Evolutionary conservation across 305 asterid genomes (phyloP).

Genomic region (Ajuga reptans): DNA sequence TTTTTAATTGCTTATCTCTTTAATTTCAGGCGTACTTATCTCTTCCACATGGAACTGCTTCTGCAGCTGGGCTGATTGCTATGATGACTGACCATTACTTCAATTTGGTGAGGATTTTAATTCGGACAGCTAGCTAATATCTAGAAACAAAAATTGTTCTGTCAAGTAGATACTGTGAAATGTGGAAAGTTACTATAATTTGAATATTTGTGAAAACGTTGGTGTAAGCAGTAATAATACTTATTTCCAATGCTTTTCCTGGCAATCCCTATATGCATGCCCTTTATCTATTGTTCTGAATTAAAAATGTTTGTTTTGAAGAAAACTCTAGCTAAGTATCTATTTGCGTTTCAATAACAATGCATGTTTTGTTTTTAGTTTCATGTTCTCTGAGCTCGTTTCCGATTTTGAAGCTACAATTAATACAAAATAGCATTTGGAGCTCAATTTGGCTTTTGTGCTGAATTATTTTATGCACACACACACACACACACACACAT

Average conservation of each 20-base stretch:
- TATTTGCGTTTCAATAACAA: background rate
- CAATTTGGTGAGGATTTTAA: conserved; percentile 58
- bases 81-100: conserved; percentile 96
- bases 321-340: background rate
- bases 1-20: conserved; percentile 15
- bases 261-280: conserved; percentile 1
- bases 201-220: conserved; percentile 11
- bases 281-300: background rate
- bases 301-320: conserved; percentile 9
- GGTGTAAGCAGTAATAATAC: background rate
- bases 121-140: conserved; percentile 9
- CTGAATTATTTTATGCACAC: background rate
- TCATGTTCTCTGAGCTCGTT: background rate
- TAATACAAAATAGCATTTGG: conserved; percentile 11
- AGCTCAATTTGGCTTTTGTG: conserved; percentile 3
- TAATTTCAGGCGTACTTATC: conserved; percentile 87
- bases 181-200: conserved; percentile 3
- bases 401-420: background rate
- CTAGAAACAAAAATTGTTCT: background rate
- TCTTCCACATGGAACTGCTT: conserved; percentile 96
- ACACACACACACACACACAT: too few species aligned
- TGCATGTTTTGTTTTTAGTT: background rate
- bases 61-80: conserved; percentile 80
- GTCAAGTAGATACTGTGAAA: conserved; percentile 16
- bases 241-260: background rate